Evolutionary conservation across 495 filamentous ascomycete genomes (phyloP), one percentile per base, ranked within the genome.

Genomic region (Aspergillus sclerotioniger): DNA sequence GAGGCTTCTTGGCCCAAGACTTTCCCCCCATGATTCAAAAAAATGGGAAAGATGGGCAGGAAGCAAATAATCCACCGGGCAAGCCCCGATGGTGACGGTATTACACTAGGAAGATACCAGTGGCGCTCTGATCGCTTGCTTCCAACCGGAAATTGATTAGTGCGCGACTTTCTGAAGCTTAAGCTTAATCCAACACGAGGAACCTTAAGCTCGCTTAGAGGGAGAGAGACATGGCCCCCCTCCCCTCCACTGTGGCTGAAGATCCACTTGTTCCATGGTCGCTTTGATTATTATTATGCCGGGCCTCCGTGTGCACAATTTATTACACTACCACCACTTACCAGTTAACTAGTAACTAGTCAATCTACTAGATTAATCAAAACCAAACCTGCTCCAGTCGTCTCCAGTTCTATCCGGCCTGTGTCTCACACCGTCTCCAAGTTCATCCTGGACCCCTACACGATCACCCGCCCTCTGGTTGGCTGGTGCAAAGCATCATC

Each of bases 111-210:
- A 67, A 71, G 64, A 70, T 67, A 68, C 65, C 61, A 51, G 72
- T 72, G 71, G 68, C 67, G 70, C 67, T 69, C 67, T 70, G 70
- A 69, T 75, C 67, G 69, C 65, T 62, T 59, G 63, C 60, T 60
- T 44, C 61, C 57, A 67, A 57, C 62, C 61, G 64, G 64, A 68
- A 68, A 66, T 52, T 64, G 72, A 66, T 71, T 76, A 71, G 72
- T 71, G 74, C 69, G 69, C 62, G 61, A 70, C 69, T 70, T 68
- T 63, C 51, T 66, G 67, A 71, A 76, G 70, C 74, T 79, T 79
- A 79, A 79, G 76, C 76, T 79, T 79, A 79, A 79, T 76, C 73
- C 73, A 71, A 78, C 76, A 79, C 76, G 76, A 78, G 76, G 73
- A 70, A 74, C 71, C 72, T 71, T 76, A 74, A 74, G 70, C 70